Conservation (phyloP, 306 rosid species). For the Carpinus viminea region DNA sequence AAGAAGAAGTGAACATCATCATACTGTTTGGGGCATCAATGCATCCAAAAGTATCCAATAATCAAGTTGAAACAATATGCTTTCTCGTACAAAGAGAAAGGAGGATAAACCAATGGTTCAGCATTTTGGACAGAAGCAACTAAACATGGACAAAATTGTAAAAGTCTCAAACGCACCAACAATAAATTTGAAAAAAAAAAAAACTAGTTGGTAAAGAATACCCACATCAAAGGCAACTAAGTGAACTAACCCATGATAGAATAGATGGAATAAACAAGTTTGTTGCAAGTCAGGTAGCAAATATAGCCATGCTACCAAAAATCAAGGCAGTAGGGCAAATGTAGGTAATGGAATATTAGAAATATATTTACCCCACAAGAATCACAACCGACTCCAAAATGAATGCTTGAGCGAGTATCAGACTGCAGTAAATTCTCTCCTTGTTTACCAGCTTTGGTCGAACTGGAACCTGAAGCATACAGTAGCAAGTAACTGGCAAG, state of each 20-base stretch:
- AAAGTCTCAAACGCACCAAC: background rate
- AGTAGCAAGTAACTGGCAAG: conserved; percentile 16
- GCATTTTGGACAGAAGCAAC: background rate
- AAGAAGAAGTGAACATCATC: background rate
- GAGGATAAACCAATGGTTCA: background rate
- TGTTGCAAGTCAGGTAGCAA: background rate
- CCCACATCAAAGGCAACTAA: background rate
- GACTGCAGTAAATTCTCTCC: conserved; percentile 28
- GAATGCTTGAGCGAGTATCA: conserved; percentile 44
- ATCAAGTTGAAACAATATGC: background rate
- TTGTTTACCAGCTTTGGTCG: conserved; percentile 17
- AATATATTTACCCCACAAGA: conserved; percentile 72
- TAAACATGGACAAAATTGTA: background rate
- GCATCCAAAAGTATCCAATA: background rate
- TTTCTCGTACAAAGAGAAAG: background rate
- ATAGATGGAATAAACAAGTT: background rate
- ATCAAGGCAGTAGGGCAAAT: conserved; percentile 1
- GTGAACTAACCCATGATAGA: background rate
- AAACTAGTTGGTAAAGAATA: background rate
- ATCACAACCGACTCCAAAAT: conserved; percentile 66
- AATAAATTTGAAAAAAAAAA: background rate
- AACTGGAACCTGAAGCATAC: conserved; percentile 59
- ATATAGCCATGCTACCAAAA: conserved; percentile 4
- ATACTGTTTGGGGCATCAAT: background rate
- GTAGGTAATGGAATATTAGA: conserved; percentile 26